A percentile compares a stretch with the other conserved stretches of the same genome.
Evolutionary conservation across 495 filamentous ascomycete genomes (phyloP).

Genomic region (Geopyxis carbonaria): DNA sequence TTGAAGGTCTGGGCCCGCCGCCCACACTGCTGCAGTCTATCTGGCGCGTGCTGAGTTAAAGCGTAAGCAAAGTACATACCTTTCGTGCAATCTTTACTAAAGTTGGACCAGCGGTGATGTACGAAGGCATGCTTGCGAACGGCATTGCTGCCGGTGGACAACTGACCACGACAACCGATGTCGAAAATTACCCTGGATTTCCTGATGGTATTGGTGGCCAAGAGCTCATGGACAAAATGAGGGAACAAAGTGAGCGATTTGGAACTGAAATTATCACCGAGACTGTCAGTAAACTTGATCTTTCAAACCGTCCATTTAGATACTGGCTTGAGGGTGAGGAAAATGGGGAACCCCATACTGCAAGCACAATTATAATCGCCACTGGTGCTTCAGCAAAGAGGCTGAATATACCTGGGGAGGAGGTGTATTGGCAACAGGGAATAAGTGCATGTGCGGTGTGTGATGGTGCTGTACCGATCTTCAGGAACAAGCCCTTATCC

Average conservation of each 20-base stretch:
- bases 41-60: slow-evolving; percentile 83
- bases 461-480: slow-evolving; percentile 94
- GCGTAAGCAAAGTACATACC: slow-evolving; percentile 27
- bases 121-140: slow-evolving; percentile 95
- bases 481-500: slow-evolving; percentile 82
- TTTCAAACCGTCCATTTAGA: slow-evolving; percentile 73
- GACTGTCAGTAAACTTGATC: slow-evolving; percentile 77
- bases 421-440: slow-evolving; percentile 89
- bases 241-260: slow-evolving; percentile 74
- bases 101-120: slow-evolving; percentile 52
- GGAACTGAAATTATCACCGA: slow-evolving; percentile 83
- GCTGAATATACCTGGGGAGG: slow-evolving; percentile 70
- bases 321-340: slow-evolving; percentile 72
- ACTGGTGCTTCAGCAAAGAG: slow-evolving; percentile 84
- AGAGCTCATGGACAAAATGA: slow-evolving; percentile 79
- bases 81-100: neutral
- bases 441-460: slow-evolving; percentile 95
- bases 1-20: slow-evolving; percentile 78
- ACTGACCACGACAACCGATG: slow-evolving; percentile 91
- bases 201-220: slow-evolving; percentile 67
- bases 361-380: slow-evolving; percentile 81
- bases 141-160: slow-evolving; percentile 92
- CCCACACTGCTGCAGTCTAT: slow-evolving; percentile 93
- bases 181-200: slow-evolving; percentile 97
- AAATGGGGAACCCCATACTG: slow-evolving; percentile 57